Evolutionary conservation across 768 basidiomycete species (phyloP), one percentile per base, ranked within the genome.

Genomic region (Suillus subluteus): DNA sequence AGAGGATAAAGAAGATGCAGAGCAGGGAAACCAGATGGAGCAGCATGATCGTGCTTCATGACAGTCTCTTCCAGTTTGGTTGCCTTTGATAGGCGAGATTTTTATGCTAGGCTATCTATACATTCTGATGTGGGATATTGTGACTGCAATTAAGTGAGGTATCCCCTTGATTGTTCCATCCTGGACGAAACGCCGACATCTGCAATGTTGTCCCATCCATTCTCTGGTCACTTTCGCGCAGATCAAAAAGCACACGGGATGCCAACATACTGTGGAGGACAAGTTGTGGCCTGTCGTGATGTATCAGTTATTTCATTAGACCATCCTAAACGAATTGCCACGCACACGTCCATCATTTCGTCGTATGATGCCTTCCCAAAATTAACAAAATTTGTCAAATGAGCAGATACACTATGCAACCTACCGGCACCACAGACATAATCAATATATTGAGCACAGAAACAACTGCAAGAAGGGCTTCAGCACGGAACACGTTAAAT

Each of bases 31-130:
- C 23, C 40, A 41, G 40, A 59, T 59, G 58, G 16, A 59, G 16
- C 58, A 6, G 58, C 58, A 59, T 41, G 40, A 18, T 30, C 40
- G 18, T 41, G 58, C 58, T 59, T 59, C 40, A 18, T 41, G 40
- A 59, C 3, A 59, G 58, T 30, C 16, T 59, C 40, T 40, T 59
- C 26, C 40, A 59, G 11, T 59, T 59, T 11, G 58, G 58, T 6
- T 26, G 40, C 6, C 58, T 40, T 30, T 41, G 26, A 41, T 41
- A n/a, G 18, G 9, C 18, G 30, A 55, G 18, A 18, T 15, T 3
- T 15, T 11, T 38, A 18, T 46, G 41, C 12, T 23, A 38, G 23
- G 40, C 8, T 30, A 12, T 9, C 15, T 59, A 30, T 30, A 41
- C 12, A n/a, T 41, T 41, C 40, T 7, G 58, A 30, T 1, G 11